A percentile compares a stretch with the other conserved stretches of the same genome.
These are phyloP conservation scores for Miscanthus sacchariflorus DNA, from an alignment of 202 grass and related monocot genomes.

Conservation along the genomic window DNA sequence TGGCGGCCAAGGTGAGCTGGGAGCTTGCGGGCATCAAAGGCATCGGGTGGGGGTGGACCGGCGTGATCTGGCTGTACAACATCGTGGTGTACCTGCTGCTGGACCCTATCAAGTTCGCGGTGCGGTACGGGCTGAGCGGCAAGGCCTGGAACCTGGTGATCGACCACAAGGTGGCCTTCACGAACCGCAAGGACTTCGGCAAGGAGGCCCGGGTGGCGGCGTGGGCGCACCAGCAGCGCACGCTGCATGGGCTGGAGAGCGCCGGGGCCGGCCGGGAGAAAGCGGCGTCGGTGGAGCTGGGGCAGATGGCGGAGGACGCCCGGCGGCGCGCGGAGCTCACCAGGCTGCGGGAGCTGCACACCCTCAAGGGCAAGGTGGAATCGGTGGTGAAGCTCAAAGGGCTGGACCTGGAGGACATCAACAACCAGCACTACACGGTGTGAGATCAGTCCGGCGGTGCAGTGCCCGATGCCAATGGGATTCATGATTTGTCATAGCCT, in stretches of 20 bases:
- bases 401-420: conserved; percentile 59
- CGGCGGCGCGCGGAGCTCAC: conserved; percentile 65
- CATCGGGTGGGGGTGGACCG: conserved; percentile 64
- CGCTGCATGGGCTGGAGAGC: conserved; percentile 59
- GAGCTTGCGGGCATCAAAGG: conserved; percentile 53
- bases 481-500: not conserved
- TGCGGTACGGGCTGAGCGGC: conserved; percentile 63
- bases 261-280: conserved; percentile 27
- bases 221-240: conserved; percentile 68
- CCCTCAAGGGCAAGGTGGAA: conserved; percentile 68
- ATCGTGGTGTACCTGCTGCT: conserved; percentile 55
- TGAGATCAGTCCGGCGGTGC: not conserved
- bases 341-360: conserved; percentile 59
- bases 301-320: conserved; percentile 64
- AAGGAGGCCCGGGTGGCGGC: conserved; percentile 56
- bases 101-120: conserved; percentile 62
- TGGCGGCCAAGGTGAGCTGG: conserved; percentile 47
- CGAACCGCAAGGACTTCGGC: conserved; percentile 64
- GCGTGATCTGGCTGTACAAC: conserved; percentile 67
- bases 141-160: conserved; percentile 66
- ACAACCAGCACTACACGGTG: conserved; percentile 65
- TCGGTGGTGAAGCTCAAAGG: conserved; percentile 55
- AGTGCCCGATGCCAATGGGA: too few species aligned
- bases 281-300: conserved; percentile 44
- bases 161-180: conserved; percentile 66